Evolutionary conservation across 1,284 basidiomycete genomes (phyloP).

Genomic region (Peniophora sp.): DNA sequence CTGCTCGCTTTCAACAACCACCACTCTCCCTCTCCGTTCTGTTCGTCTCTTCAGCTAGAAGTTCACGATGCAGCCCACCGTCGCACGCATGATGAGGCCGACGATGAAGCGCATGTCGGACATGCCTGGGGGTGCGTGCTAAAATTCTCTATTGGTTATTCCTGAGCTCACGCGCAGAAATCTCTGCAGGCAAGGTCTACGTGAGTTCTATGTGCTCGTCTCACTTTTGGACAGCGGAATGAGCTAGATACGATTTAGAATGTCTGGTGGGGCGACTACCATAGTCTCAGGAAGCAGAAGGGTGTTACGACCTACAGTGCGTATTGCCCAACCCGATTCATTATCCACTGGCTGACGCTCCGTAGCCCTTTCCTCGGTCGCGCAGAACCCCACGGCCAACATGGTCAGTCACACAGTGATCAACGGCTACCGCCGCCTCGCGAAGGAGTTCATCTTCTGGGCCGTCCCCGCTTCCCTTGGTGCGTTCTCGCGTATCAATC

Average conservation of each 20-base stretch:
- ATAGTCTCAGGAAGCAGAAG: conserved; percentile 60
- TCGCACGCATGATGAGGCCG: conserved; percentile 51
- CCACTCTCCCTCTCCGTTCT: conserved; percentile 1
- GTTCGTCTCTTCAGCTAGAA: conserved; percentile 1
- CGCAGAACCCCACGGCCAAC: conserved; percentile 66
- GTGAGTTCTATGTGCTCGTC: conserved; percentile 34
- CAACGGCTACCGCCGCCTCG: conserved; percentile 80
- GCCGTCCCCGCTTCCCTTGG: conserved; percentile 72
- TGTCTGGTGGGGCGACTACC: conserved; percentile 89
- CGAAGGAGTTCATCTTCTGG: conserved; percentile 75
- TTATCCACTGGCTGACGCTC: conserved; percentile 1
- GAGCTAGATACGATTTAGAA: conserved; percentile 38
- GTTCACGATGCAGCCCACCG: too few species aligned
- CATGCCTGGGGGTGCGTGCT: conserved; percentile 71
- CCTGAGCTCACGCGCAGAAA: conserved; percentile 7
- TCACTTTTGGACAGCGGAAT: conserved; percentile 3
- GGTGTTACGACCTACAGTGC: conserved; percentile 78
- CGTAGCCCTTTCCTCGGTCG: conserved; percentile 75
- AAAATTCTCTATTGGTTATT: not conserved
- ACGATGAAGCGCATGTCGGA: conserved; percentile 52
- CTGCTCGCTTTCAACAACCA: conserved; percentile 2
- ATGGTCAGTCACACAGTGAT: conserved; percentile 74
- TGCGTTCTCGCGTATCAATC: conserved; percentile 27
- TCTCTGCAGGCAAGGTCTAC: conserved; percentile 48
- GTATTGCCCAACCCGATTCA: conserved; percentile 17